A percentile compares a stretch with the other conserved stretches of the same genome.
Conservation (phyloP, 257 asterid genomes). For the Jacaranda mimosifolia region DNA sequence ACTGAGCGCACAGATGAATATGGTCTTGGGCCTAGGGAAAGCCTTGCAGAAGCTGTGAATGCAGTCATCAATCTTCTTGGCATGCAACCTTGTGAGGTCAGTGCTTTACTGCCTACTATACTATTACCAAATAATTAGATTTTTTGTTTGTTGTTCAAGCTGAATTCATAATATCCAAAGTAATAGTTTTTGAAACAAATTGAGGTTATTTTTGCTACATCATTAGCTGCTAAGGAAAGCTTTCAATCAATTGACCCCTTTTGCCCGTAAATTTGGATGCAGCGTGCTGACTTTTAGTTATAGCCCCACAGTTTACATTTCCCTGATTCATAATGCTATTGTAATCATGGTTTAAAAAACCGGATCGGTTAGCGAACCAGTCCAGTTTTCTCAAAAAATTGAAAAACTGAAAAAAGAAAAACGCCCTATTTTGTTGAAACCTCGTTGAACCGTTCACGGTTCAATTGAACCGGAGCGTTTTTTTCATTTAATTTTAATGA, state of each 20-base stretch:
- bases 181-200: neutral
- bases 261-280: no score
- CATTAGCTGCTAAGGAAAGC: neutral
- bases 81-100: conserved; percentile 99
- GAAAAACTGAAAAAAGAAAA: no score
- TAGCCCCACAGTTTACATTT: neutral
- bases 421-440: no score
- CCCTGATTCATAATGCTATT: neutral
- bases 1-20: conserved; percentile 85
- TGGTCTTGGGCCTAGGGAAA: conserved; percentile 97
- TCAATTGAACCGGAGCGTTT: no score
- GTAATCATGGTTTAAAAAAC: no score
- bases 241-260: neutral
- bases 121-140: neutral
- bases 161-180: neutral
- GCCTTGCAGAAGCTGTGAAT: conserved; percentile 85
- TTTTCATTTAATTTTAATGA: no score
- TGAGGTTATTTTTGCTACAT: neutral
- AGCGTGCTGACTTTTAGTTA: neutral
- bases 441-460: no score
- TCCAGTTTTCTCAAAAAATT: no score
- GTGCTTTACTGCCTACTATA: conserved; percentile 33
- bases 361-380: no score
- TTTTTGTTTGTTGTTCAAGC: neutral
- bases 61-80: conserved; percentile 93